Evolutionary conservation across 345 rosid species (phyloP).

Genomic region (Cardamine chenopodiifolia): DNA sequence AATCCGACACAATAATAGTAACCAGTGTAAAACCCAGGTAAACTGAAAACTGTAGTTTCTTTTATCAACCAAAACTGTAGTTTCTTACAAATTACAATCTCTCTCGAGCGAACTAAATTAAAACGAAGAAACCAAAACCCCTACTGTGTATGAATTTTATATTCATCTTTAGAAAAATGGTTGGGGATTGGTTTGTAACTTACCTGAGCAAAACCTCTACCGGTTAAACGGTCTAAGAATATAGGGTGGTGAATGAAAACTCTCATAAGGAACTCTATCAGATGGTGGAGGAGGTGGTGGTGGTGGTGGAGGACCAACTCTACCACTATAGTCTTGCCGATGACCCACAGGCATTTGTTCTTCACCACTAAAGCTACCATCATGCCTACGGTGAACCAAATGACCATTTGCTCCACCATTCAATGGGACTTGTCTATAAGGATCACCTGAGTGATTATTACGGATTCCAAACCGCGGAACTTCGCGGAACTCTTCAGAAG

Average conservation of each 20-base stretch:
- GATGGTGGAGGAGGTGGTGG: too few species aligned
- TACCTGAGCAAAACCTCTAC: neutral
- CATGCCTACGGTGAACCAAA: conserved; percentile 20
- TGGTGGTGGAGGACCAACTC: conserved; percentile 4
- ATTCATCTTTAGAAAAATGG: neutral
- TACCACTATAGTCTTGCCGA: neutral
- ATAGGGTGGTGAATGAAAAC: neutral
- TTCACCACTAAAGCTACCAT: conserved; percentile 6
- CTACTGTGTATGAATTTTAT: neutral
- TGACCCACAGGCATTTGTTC: neutral
- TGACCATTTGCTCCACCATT: conserved; percentile 1
- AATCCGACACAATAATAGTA: conserved; percentile 2
- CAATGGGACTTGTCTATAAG: neutral
- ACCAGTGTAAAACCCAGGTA: neutral
- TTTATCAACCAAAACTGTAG: too few species aligned
- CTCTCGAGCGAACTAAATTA: neutral
- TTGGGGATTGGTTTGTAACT: neutral
- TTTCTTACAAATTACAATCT: neutral
- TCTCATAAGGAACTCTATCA: conserved; percentile 8
- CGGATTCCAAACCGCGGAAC: neutral
- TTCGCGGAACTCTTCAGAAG: neutral
- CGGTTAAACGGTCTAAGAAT: neutral
- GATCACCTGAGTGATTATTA: neutral
- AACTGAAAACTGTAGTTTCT: too few species aligned
- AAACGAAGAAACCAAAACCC: neutral